Conservation (phyloP, 225 moss, liverwort and hornwort genomes). For the Antitrichia curtipendula region DNA sequence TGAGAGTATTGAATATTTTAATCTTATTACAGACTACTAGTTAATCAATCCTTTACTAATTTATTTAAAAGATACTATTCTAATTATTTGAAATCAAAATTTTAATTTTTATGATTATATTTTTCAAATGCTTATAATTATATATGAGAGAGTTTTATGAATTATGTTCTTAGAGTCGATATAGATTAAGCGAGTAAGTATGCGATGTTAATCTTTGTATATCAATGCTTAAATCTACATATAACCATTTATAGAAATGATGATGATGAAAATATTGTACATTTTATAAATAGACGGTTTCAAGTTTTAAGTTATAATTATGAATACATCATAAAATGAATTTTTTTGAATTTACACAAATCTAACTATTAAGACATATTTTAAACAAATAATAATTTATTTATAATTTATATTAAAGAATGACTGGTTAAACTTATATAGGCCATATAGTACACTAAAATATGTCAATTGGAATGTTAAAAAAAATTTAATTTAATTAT, state of each 20-base stretch:
- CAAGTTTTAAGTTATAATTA: background rate
- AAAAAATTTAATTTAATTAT: background rate
- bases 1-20: background rate
- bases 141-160: rapidly evolving
- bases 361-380: background rate
- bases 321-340: background rate
- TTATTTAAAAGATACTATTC: background rate
- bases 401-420: background rate
- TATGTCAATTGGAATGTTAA: background rate
- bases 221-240: background rate
- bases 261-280: background rate
- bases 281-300: background rate
- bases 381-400: background rate
- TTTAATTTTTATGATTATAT: background rate
- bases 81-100: background rate
- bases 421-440: background rate
- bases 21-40: no score
- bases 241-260: background rate
- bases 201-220: background rate
- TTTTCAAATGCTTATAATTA: background rate
- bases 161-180: background rate
- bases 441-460: background rate
- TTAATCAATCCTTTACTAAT: background rate
- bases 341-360: background rate
- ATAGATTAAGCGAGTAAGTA: background rate